Evolutionary conservation across 192 early-diverging fungal species (phyloP), one percentile per base, ranked within the genome.

Genomic region (Ambispora gerdemannii): DNA sequence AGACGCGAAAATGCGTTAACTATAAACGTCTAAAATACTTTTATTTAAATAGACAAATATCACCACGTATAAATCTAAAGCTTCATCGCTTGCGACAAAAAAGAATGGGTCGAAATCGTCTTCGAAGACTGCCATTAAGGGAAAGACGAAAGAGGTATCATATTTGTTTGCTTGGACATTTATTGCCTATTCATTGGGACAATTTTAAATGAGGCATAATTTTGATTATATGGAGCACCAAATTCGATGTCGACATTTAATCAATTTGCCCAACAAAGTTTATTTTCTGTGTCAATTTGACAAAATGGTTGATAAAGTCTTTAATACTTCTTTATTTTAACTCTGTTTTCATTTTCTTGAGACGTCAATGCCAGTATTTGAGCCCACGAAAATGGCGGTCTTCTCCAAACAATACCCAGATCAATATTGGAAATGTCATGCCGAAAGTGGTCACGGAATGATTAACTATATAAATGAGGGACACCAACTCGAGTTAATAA

Each of bases 381-480:
- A 89, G 51, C 88, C 88, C 2, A 74, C 50, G n/a, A 72, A 76
- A 32, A 74, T 82, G 22, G 67, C 76, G 47, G 80, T 80, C 27
- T 74, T 91, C 30, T 79, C 84, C 4, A 71, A 76, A 2, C 72
- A 79, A 35, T 83, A 89, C 28, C 91, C 88, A 4, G 88, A 90
- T 65, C 72, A 50, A 30, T 89, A 85, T 63, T 89, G 87, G 85
- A 73, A 75, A 50, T 72, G 74, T 51, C 81, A 86, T 74, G 84
- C 85, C 4, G 82, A 82, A 24, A 76, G 76, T 25, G 72, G 47
- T 11, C 70, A 75, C n/a, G 76, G 75, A 34, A 87, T 88, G 85
- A 84, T 92, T 51, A 72, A 77, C 50, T 70, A 72, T 59, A 91
- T 96, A 49, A 91, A 90, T 67, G 83, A 83, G 8, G 81, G 89